Percentiles rank a stretch among this genome's conserved stretches.
Evolutionary conservation across 192 early-diverging fungal genomes (phyloP).

Genomic region (Coemansia sp.): DNA sequence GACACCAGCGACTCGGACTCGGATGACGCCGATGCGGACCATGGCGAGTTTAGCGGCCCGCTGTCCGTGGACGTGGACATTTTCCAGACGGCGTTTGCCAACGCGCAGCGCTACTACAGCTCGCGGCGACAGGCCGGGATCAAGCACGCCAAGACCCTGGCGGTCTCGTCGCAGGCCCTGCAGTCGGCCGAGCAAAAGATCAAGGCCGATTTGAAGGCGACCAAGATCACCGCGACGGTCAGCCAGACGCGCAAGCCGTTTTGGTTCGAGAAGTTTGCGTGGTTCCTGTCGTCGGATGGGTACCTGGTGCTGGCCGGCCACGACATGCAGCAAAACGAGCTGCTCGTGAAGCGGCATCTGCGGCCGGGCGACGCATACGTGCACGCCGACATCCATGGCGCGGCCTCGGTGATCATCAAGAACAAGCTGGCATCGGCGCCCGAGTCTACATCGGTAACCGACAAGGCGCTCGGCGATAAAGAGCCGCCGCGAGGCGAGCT

Average conservation of each 20-base stretch:
- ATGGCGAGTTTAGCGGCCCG: conserved; percentile 41
- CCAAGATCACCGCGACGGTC: conserved; percentile 72
- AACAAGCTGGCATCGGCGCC: conserved; percentile 54
- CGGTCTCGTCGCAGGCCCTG: conserved; percentile 79
- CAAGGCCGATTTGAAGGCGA: conserved; percentile 71
- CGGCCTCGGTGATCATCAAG: conserved; percentile 86
- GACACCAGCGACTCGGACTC: conserved; percentile 55
- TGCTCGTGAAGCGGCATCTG: conserved; percentile 75
- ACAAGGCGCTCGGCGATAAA: conserved; percentile 8
- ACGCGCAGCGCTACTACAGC: conserved; percentile 88
- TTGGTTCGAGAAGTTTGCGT: conserved; percentile 99
- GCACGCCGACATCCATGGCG: conserved; percentile 91
- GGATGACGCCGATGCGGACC: conserved; percentile 24
- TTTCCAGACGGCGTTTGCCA: conserved; percentile 81
- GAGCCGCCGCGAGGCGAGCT: neutral
- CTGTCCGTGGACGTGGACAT: conserved; percentile 81
- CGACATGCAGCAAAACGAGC: conserved; percentile 92
- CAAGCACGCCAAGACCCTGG: conserved; percentile 90
- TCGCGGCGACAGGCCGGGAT: conserved; percentile 75
- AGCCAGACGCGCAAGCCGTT: conserved; percentile 85
- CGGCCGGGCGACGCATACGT: conserved; percentile 80
- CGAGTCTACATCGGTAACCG: conserved; percentile 8
- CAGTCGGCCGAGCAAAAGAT: conserved; percentile 93
- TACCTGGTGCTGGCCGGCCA: conserved; percentile 90
- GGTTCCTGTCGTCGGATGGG: conserved; percentile 93